phyloP scores from a whole-genome alignment of 208 protist genomes.

The Acanthamoeba lenticulata region DNA sequence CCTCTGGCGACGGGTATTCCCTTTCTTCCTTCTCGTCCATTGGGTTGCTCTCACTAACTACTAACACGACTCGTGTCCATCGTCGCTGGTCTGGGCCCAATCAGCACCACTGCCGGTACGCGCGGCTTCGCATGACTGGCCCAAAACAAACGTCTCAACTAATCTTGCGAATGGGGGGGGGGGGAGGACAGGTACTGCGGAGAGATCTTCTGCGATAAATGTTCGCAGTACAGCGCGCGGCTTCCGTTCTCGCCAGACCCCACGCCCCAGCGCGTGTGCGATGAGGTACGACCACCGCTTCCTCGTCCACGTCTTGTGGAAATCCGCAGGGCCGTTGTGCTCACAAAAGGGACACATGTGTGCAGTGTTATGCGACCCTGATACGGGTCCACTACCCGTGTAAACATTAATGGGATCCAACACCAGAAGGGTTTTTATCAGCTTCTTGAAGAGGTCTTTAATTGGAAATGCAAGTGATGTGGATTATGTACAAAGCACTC shows the following conservation, averaged over 20 bases:
- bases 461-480: too few species aligned
- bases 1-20: constrained; percentile 12
- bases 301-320: neutral
- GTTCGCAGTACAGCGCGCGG: constrained; percentile 19
- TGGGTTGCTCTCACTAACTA: too few species aligned
- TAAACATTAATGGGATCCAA: neutral
- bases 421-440: too few species aligned
- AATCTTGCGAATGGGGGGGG: too few species aligned
- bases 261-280: constrained; percentile 50
- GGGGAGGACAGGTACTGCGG: neutral
- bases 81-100: neutral
- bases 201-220: constrained; percentile 10
- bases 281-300: neutral
- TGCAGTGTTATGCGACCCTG: constrained; percentile 7
- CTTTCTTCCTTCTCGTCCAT: neutral
- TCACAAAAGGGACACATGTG: too few species aligned
- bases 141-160: neutral
- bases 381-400: constrained; percentile 25
- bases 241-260: constrained; percentile 22
- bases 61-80: too few species aligned
- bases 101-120: neutral
- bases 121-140: too few species aligned
- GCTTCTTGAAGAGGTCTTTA: too few species aligned
- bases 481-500: too few species aligned
- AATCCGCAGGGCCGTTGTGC: neutral